Base-by-base conservation (phyloP, 805 yeast genomes). In the Saturnispora kantuleensis region DNA sequence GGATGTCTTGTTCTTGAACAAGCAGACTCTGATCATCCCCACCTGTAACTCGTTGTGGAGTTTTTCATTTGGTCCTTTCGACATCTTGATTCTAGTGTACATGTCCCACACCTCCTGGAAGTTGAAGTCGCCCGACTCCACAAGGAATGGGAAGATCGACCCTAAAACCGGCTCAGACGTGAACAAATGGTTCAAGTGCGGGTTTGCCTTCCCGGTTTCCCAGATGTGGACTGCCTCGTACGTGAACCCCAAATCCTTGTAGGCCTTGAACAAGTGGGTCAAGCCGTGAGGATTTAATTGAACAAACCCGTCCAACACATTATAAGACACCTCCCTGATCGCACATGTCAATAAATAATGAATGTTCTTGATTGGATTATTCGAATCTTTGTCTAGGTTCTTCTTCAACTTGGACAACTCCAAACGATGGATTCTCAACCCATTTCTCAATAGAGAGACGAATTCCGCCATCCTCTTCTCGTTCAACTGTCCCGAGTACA, bases 11-110 rank as follows among this genome's bases (percentile, higher is more conserved):
- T 78, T 77, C 30, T 81, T 81, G 37, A 71, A 67, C 28, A 86
- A 65, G 48, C 87, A 77, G 18, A 84, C 82, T 58, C 81, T 74
- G 45, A 87, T 83, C 76, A 85, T 78, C 41, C 89, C 83, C 38
- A 77, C 76, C 41, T 76, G 70, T 45, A 85, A 69, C 42, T 76
- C 76, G 45, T 66, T 68, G 50, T 66, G 66, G 32, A 67, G 52
- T 12, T 56, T 56, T 31, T 58, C 58, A 15, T 50, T 50, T 3
- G 57, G 58, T 16, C 53, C 56, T 39, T 69, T 68, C 45, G 64
- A 63, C 5, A 49, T 17, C 49, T 56, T 59, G 35, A 62, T 57
- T 10, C 56, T 59, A 12, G 74, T 72, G 57, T 71, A 83, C 51
- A 84, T 67, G 26, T 66, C 59, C 58, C 76, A 70, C 44, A 82